Percentiles rank a stretch among this genome's conserved stretches.
These are phyloP conservation scores for Apiotrichum akiyoshidainum DNA, from an alignment of 1,284 basidiomycete genomes.

Conservation along the genomic window DNA sequence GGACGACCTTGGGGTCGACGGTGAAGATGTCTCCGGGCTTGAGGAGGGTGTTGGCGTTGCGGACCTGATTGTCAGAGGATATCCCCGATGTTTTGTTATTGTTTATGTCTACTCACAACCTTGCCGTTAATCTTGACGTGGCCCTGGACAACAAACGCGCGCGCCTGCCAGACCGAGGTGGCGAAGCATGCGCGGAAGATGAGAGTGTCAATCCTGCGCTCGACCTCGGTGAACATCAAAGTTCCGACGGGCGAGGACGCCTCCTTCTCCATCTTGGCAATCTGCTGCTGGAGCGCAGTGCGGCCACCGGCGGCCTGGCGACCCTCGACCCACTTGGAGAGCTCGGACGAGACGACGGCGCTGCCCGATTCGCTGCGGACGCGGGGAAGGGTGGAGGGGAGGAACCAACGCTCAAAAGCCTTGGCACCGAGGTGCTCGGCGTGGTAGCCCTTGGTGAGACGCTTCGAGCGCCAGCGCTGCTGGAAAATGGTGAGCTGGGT, in stretches of 20 bases:
- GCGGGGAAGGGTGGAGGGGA: conserved; percentile 80
- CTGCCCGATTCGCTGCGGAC: conserved; percentile 55
- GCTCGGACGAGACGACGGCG: conserved; percentile 51
- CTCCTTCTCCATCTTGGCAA: conserved; percentile 58
- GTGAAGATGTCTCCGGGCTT: conserved; percentile 93
- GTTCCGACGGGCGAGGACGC: conserved; percentile 70
- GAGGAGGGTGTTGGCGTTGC: conserved; percentile 81
- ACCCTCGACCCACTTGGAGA: conserved; percentile 61
- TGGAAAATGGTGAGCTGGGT: conserved; percentile 74
- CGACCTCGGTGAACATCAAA: conserved; percentile 90
- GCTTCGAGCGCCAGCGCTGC: conserved; percentile 86
- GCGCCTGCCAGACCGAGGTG: conserved; percentile 82
- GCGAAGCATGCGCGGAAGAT: conserved; percentile 90
- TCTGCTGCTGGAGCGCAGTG: conserved; percentile 51
- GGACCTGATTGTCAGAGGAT: conserved; percentile 57
- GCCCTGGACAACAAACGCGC: conserved; percentile 80
- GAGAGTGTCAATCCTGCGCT: conserved; percentile 87
- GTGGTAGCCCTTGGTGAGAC: conserved; percentile 89
- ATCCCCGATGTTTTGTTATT: too few species aligned
- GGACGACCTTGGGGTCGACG: conserved; percentile 76
- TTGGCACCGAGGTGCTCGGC: conserved; percentile 92
- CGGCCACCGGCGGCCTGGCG: conserved; percentile 39
- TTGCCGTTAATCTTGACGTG: conserved; percentile 85
- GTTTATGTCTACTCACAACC: conserved; percentile 59
- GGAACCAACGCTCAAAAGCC: conserved; percentile 92